Percentiles rank a stretch among this genome's conserved stretches.
These are phyloP conservation scores for Phytophthora pini DNA, from an alignment of 352 stramenopile genomes.

Conservation along the genomic window DNA sequence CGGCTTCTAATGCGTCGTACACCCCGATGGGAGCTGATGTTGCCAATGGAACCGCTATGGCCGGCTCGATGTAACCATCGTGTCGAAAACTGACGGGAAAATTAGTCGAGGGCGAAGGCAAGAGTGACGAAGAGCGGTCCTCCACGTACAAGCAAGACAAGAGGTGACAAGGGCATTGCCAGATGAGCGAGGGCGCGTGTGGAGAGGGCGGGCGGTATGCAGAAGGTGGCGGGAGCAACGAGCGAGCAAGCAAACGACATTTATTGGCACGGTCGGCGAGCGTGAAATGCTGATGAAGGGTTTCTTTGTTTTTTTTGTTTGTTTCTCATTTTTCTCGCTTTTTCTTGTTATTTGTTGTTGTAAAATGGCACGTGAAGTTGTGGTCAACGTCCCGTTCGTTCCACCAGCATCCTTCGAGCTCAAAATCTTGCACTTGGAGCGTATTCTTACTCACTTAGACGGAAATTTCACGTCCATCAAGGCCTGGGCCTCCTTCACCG, in stretches of 20 bases:
- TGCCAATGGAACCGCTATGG: slow-evolving; percentile 79
- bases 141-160: slow-evolving; percentile 17
- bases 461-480: slow-evolving; percentile 4
- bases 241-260: slow-evolving; percentile 29
- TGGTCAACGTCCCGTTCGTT: slow-evolving; percentile 26
- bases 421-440: background rate
- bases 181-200: slow-evolving; percentile 12
- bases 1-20: slow-evolving; percentile 65
- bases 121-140: slow-evolving; percentile 8
- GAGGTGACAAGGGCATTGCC: slow-evolving; percentile 26
- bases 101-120: slow-evolving; percentile 11
- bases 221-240: slow-evolving; percentile 10
- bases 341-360: slow-evolving; percentile 26
- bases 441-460: slow-evolving; percentile 11
- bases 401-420: background rate
- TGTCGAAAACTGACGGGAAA: slow-evolving; percentile 1
- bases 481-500: slow-evolving; percentile 41
- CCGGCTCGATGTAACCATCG: slow-evolving; percentile 62
- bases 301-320: slow-evolving; percentile 29
- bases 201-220: slow-evolving; percentile 8
- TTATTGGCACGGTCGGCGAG: slow-evolving; percentile 37
- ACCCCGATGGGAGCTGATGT: slow-evolving; percentile 72
- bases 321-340: slow-evolving; percentile 6
- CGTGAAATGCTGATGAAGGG: slow-evolving; percentile 41
- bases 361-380: slow-evolving; percentile 37